Evolutionary conservation across 2,329 filamentous ascomycete species (phyloP), one percentile per base, ranked within the genome.

Genomic region (Teratosphaeria epicoccoides): DNA sequence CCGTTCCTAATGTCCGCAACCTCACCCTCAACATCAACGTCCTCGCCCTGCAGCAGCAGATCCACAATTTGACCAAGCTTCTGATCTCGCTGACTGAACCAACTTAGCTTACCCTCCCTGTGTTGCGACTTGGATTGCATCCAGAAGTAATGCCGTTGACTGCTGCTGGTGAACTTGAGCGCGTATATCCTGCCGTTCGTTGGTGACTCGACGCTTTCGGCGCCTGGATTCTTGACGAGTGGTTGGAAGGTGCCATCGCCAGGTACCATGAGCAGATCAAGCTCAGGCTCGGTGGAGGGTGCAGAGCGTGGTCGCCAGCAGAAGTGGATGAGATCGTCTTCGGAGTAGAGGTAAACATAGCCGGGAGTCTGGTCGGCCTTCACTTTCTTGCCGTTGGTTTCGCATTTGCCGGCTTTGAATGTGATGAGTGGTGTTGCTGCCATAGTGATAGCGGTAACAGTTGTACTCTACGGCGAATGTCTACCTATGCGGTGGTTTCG

Each of bases 301-400:
- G 81, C 80, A 59, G 76, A 79, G 59, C 93, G 85, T 63, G 87
- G 83, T 59, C 90, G 85, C 94, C 94, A 98, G 80, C 90, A 96
- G 74, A 98, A 95, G 74, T 96, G 90, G 55, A 95, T 78, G 55
- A 98, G 80, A 49, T 96, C 91, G 83, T 96, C 91, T 76, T 95
- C 90, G 49, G 79, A 79, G 71, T 93, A 95, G 50, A 97, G 83
- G 69, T 94, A 97, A 66, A 97, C 81, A 71, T 94, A 96, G 61
- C 91, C 91, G 4, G 82, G 83, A 7, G 82, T 84, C 24, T 81
- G 74, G 60, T 81, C 77, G 33, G 88, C 82, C 66, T 82, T 86
- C 65, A 94, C 83, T 70, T 84, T 88, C 59, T 73, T 73, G 50
- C 76, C 78, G 56, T 50, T 47, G 52, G 59, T 49, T 49, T 93